Evolutionary conservation across 371 early-diverging fungal species (phyloP).

Genomic region (Mortierella sp.): DNA sequence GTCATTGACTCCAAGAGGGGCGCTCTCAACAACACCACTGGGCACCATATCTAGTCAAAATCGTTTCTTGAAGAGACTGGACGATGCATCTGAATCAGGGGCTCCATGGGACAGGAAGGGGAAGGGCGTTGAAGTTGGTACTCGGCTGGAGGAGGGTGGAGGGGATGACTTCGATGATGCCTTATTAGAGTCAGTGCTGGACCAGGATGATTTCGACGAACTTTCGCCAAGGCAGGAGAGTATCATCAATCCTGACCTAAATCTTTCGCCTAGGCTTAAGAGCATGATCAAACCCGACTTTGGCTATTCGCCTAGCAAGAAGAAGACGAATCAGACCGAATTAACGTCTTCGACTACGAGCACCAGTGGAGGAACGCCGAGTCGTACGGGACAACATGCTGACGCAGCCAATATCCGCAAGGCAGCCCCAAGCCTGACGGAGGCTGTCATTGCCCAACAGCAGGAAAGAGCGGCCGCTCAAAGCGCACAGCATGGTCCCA

Average conservation of each 20-base stretch:
- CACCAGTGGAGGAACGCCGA: background rate
- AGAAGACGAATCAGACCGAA: background rate
- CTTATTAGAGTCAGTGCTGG: slow-evolving; percentile 18
- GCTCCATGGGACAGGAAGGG: background rate
- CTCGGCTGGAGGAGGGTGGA: background rate
- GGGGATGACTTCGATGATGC: slow-evolving; percentile 27
- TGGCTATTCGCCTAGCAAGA: background rate
- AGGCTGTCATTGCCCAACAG: background rate
- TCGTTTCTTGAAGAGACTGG: background rate
- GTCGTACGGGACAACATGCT: background rate
- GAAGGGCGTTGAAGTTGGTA: no score
- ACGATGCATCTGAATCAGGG: background rate
- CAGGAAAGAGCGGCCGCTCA: background rate
- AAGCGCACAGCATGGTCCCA: background rate
- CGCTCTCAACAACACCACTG: background rate
- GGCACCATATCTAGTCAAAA: background rate
- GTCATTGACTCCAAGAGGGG: slow-evolving; percentile 1
- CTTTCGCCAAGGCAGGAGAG: background rate
- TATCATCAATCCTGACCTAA: background rate
- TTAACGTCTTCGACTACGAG: background rate
- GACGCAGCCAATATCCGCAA: background rate
- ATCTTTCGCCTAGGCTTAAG: slow-evolving; percentile 5
- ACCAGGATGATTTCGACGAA: slow-evolving; percentile 18
- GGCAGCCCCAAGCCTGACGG: background rate
- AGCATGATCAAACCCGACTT: background rate